Conservation (phyloP, 1,139 yeast species). For the Yamadazyma aaseri region DNA sequence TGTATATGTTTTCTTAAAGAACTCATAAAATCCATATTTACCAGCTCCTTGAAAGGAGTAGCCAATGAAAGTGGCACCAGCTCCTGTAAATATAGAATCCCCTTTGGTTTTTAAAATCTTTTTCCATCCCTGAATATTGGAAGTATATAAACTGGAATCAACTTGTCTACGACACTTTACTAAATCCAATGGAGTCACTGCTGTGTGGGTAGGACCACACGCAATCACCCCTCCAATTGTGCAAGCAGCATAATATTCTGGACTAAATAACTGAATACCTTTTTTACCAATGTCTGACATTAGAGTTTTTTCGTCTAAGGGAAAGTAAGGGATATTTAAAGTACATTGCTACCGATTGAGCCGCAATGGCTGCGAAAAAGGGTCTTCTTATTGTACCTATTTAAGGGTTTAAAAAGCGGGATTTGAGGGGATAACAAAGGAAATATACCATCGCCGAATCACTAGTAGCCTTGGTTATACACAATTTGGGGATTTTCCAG, state of each 20-base stretch:
- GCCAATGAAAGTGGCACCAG: slow-evolving; percentile 89
- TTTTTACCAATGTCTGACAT: slow-evolving; percentile 4
- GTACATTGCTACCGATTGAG: slow-evolving; percentile 10
- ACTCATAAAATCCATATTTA: slow-evolving; percentile 91
- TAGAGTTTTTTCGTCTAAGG: not conserved
- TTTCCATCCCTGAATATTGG: slow-evolving; percentile 77
- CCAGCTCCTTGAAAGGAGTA: slow-evolving; percentile 96
- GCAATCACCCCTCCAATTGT: slow-evolving; percentile 87
- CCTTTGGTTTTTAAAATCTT: slow-evolving; percentile 75
- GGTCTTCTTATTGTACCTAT: too few species aligned
- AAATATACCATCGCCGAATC: too few species aligned
- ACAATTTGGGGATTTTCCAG: too few species aligned
- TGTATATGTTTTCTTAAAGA: slow-evolving; percentile 75
- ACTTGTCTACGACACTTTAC: slow-evolving; percentile 94
- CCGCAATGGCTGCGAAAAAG: slow-evolving; percentile 13
- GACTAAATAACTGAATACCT: slow-evolving; percentile 55
- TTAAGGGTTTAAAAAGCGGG: too few species aligned
- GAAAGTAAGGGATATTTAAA: slow-evolving; percentile 1
- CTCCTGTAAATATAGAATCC: slow-evolving; percentile 76
- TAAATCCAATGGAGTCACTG: slow-evolving; percentile 88
- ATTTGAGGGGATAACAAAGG: too few species aligned
- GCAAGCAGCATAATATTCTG: slow-evolving; percentile 79
- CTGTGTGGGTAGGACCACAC: slow-evolving; percentile 94
- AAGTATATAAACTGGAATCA: slow-evolving; percentile 63
- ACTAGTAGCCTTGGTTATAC: too few species aligned